Base-by-base conservation (phyloP, 495 filamentous ascomycete species). In the Cryomyces minteri region DNA sequence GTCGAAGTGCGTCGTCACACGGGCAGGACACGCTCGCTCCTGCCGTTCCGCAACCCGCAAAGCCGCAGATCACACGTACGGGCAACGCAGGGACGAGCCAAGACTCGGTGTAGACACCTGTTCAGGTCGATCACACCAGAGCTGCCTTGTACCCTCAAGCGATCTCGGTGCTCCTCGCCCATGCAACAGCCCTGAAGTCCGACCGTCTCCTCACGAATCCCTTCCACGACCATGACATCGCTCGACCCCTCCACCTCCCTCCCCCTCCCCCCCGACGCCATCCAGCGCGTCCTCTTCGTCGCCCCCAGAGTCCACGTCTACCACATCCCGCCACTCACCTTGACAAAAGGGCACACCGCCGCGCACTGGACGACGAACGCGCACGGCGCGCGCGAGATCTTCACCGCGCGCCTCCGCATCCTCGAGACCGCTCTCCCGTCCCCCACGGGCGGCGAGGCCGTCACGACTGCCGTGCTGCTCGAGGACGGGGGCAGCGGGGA, bases 271-370 rank as follows among this genome's bases (percentile, higher is more conserved):
- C 34, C 69, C 5, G 79, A 82, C 52, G 77, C 81, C 51, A 84
- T 88, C 60, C 81, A 85, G 55, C 75, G 84, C 48, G 67, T 86
- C 60, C 73, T 88, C 58, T 84, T 79, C 70, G 64, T 84, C 52
- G 67, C 75, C 38, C 60, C 64, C 44, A 63, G 67, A 44, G 79
- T 88, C 52, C 82, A 87, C 67, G 67, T 88, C 67, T 90, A 88
- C 65, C 66, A 74, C 54, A 79, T 88, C 57, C 84, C 84, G 43
- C 83, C 79, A 18, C 64, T 84, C 46, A 64, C 72, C 30, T 76
- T 74, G 25, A 78, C 71, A 36, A 75, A 73, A 53, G 84, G 84
- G 54, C 76, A 87, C 66, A 70, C 67, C n/a, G 84, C 84, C 48
- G 63, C 76, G 10, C 55, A 63, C 49, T 90, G 84, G 84, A 87